phyloP scores from a whole-genome alignment of 2,329 filamentous ascomycete species.

The Dothidotthia symphoricarpi region DNA sequence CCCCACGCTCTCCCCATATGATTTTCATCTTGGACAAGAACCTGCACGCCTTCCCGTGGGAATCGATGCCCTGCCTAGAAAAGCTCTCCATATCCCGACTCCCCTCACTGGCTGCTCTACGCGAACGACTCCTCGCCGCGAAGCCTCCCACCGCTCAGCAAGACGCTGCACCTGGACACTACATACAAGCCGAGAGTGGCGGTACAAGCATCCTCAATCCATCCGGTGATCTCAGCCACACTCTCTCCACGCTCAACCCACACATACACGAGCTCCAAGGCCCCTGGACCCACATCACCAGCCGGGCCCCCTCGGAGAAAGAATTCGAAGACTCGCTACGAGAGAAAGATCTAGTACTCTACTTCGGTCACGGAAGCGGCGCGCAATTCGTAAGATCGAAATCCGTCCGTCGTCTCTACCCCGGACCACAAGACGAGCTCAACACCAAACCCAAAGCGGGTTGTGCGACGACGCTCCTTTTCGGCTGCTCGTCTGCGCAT shows the following conservation, averaged over 20 bases:
- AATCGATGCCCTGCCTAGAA: slow-evolving; percentile 84
- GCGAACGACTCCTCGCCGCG: slow-evolving; percentile 67
- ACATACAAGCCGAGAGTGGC: slow-evolving; percentile 52
- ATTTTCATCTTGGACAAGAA: slow-evolving; percentile 89
- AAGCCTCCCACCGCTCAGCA: slow-evolving; percentile 23
- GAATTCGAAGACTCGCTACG: slow-evolving; percentile 71
- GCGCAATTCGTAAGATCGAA: slow-evolving; percentile 89
- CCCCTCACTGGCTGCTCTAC: slow-evolving; percentile 79
- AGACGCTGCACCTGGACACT: slow-evolving; percentile 33
- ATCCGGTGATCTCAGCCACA: slow-evolving; percentile 75
- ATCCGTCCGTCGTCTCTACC: slow-evolving; percentile 72
- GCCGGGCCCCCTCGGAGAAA: slow-evolving; percentile 68
- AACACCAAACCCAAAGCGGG: slow-evolving; percentile 22
- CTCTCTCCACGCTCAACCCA: slow-evolving; percentile 70
- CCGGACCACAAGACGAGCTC: slow-evolving; percentile 38
- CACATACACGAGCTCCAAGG: slow-evolving; percentile 54
- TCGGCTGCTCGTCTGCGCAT: slow-evolving; percentile 88
- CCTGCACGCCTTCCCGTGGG: slow-evolving; percentile 91
- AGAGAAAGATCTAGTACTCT: slow-evolving; percentile 71
- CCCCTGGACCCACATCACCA: slow-evolving; percentile 67
- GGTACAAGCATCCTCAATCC: slow-evolving; percentile 89
- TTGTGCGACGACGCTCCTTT: slow-evolving; percentile 81
- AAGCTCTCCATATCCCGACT: slow-evolving; percentile 79
- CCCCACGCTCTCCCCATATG: slow-evolving; percentile 60
- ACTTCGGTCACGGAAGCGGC: slow-evolving; percentile 95